Percentiles rank a stretch among this genome's conserved stretches.
Conservation (phyloP, 441 rosid genomes). For the Mallotus repandus region DNA sequence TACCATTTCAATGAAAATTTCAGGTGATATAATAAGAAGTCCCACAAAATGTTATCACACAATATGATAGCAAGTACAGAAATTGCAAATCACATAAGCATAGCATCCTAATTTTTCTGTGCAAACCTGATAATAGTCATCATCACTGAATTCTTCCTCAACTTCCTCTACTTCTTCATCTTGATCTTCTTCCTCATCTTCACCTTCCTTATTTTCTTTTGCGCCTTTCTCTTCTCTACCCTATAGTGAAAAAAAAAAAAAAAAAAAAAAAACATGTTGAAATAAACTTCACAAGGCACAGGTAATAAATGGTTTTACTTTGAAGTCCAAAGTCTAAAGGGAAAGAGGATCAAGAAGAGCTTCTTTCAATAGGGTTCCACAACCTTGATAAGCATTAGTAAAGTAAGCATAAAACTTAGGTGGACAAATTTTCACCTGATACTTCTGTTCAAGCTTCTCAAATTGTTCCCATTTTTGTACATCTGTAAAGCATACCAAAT, state of each 20-base stretch:
- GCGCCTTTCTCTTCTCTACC: constrained; percentile 17
- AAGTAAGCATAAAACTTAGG: neutral
- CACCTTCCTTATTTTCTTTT: constrained; percentile 30
- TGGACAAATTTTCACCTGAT: constrained; percentile 4
- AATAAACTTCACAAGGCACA: neutral
- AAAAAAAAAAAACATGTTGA: neutral
- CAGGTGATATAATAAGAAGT: neutral
- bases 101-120: neutral
- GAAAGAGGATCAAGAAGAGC: neutral
- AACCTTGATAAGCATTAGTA: neutral
- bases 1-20: neutral
- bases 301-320: neutral
- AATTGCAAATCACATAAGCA: neutral
- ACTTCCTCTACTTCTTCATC: constrained; percentile 39
- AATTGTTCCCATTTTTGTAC: constrained; percentile 14
- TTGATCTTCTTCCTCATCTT: constrained; percentile 41
- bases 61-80: neutral
- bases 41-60: too few relatives aligned
- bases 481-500: constrained; percentile 15
- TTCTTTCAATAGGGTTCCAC: neutral
- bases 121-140: constrained; percentile 37
- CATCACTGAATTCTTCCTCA: constrained; percentile 50
- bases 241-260: neutral
- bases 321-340: neutral
- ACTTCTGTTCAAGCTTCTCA: constrained; percentile 22